Percentiles rank a stretch among this genome's conserved stretches.
phyloP scores from a whole-genome alignment of 345 rosid species.

The Dipteronia sinensis region DNA sequence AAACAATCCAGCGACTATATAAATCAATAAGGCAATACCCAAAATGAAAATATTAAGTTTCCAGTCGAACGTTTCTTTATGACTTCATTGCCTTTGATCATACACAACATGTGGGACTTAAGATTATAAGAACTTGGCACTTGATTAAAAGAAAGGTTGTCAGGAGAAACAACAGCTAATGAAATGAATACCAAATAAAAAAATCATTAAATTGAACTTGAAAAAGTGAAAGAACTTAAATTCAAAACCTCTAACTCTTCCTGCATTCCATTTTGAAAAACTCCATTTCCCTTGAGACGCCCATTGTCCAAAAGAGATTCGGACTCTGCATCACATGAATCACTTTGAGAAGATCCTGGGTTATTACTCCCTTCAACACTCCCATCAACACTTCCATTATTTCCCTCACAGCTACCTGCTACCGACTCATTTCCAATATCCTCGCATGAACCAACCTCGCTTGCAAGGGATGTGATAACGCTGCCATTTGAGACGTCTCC shows the following conservation, averaged over 20 bases:
- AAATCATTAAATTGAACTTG: not conserved
- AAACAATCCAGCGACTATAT: not conserved
- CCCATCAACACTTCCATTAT: constrained; percentile 34
- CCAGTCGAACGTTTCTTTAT: not conserved
- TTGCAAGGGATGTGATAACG: constrained; percentile 22
- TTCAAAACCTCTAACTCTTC: constrained; percentile 54
- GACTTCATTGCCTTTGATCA: not conserved
- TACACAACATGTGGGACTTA: not conserved
- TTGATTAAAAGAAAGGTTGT: not conserved
- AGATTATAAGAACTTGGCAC: not conserved
- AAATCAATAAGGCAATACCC: not conserved
- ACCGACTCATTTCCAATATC: constrained; percentile 38
- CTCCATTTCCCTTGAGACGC: constrained; percentile 20
- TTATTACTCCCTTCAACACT: constrained; percentile 47
- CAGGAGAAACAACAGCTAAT: not conserved
- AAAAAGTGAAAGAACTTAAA: constrained; percentile 28
- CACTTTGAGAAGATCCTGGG: constrained; percentile 38
- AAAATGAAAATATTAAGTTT: not conserved
- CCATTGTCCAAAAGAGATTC: constrained; percentile 32
- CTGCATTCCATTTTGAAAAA: constrained; percentile 27
- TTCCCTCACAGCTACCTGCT: constrained; percentile 43
- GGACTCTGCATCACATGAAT: constrained; percentile 51
- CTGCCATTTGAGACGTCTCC: constrained; percentile 36
- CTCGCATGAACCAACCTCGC: constrained; percentile 43
- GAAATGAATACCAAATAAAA: not conserved